Conservation (phyloP, 345 rosid genomes). For the Barbarea vulgaris region DNA sequence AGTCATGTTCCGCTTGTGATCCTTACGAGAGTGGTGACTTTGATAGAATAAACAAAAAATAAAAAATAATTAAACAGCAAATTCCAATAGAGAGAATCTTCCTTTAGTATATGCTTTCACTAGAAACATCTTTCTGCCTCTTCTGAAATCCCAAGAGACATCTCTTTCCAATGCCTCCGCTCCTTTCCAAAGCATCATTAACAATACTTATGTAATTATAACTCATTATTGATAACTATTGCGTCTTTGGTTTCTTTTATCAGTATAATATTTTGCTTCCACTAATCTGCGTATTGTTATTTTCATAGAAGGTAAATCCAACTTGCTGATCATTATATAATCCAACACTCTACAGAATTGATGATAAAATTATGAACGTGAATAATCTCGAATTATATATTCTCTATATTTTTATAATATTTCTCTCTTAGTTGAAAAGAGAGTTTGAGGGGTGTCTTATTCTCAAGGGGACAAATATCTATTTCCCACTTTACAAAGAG, state of each 20-base stretch:
- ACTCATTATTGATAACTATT: neutral
- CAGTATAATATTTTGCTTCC: neutral
- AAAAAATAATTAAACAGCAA: neutral
- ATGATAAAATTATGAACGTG: neutral
- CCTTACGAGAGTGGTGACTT: neutral
- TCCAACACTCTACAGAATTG: neutral
- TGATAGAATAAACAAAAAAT: neutral
- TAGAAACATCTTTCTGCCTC: slow-evolving; percentile 19
- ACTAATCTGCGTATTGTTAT: too few relatives aligned
- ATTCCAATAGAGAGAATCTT: slow-evolving; percentile 26
- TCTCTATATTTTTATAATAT: neutral
- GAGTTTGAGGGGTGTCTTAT: slow-evolving; percentile 29
- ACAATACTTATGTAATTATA: neutral
- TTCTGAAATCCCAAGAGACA: slow-evolving; percentile 37
- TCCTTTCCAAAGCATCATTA: neutral
- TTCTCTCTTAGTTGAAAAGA: slow-evolving; percentile 10
- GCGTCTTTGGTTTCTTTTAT: neutral
- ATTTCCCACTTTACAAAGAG: slow-evolving; percentile 40
- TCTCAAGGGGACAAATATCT: slow-evolving; percentile 24
- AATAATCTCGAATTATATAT: slow-evolving; percentile 6
- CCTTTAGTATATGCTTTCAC: slow-evolving; percentile 20
- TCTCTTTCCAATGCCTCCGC: slow-evolving; percentile 1
- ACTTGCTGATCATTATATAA: too few relatives aligned
- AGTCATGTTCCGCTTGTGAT: slow-evolving; percentile 23
- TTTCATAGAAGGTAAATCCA: too few relatives aligned